Evolutionary conservation across 2,329 filamentous ascomycete genomes (phyloP), one percentile per base, ranked within the genome.

Genomic region (Penicillium sclerotigenum): DNA sequence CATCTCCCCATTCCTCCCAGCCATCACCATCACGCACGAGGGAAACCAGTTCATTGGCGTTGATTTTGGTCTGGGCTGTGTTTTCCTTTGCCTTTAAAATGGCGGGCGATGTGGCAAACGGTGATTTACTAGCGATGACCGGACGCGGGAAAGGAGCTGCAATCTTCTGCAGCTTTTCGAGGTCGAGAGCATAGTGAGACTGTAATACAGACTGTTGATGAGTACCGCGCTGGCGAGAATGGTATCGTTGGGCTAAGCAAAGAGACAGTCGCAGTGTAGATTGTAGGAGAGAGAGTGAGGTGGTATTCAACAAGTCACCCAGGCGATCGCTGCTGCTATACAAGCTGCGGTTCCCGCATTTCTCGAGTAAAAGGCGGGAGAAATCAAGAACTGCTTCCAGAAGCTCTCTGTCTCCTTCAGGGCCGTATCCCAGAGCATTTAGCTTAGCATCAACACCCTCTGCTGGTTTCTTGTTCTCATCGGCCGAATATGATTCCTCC

Each of bases 321-420:
- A 99, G 79, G 66, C 95, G 90, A 63, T 87, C 82, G 72, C 93
- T 97, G 79, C 94, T 99, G 58, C 88, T 90, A 73, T 97, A 99
- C 66, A 99, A 87, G 77, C 92, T 97, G 65, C 95, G 83, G 71
- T 99, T 99, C 57, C 93, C 94, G 74, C 94, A 99, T 71, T 96
- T 94, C 71, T 97, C 91, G 49, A 97, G 78, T 29, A 99, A 81
- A 73, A 96, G 83, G 59, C 88, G 85, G 22, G 92, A 96, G 74
- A 99, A 99, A 65, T 84, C 81, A 58, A 99, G 80, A 52, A 97
- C 82, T 29, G 84, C 81, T 71, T 96, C 87, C 54, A 97, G 78
- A 59, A 99, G 81, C 68, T 89, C 80, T 64, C 86, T 81, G 73
- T 99, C 94, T 63, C 89, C 92, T 67, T 96, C 89, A 52, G 81